Conservation (phyloP, 768 basidiomycete genomes). For the Mycena crocata region DNA sequence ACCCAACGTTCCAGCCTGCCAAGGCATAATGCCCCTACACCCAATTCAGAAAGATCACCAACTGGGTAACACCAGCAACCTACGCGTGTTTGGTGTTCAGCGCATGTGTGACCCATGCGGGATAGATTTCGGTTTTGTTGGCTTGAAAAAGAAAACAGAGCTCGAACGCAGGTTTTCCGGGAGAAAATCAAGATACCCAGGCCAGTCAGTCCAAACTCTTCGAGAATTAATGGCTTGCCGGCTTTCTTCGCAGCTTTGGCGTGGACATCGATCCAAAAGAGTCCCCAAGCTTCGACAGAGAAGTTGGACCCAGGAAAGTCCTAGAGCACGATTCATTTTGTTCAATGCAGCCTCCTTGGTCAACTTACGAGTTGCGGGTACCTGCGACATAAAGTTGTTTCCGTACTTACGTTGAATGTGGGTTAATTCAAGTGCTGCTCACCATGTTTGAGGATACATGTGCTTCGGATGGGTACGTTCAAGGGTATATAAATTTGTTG, state of each 20-base stretch:
- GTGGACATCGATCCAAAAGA: constrained; percentile 70
- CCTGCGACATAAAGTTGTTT: constrained; percentile 37
- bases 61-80: constrained; percentile 13
- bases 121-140: constrained; percentile 63
- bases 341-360: not conserved
- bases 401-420: constrained; percentile 12
- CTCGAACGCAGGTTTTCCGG: too few relatives aligned
- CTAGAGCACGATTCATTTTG: constrained; percentile 36
- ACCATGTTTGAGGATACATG: constrained; percentile 59
- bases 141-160: too few relatives aligned
- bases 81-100: constrained; percentile 60
- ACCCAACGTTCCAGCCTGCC: constrained; percentile 66
- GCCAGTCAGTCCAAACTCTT: constrained; percentile 69
- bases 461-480: constrained; percentile 48
- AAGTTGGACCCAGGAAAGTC: constrained; percentile 62
- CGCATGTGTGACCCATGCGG: constrained; percentile 61
- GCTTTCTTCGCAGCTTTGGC: constrained; percentile 62
- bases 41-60: not conserved
- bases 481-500: constrained; percentile 23
- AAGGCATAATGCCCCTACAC: constrained; percentile 61
- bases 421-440: not conserved
- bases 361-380: constrained; percentile 49
- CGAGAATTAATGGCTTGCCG: constrained; percentile 71
- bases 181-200: constrained; percentile 47
- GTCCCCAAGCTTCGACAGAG: constrained; percentile 62